Percentiles rank a stretch among this genome's conserved stretches.
Evolutionary conservation across 2,329 filamentous ascomycete species (phyloP).

Genomic region (Trichoderma polysporum): DNA sequence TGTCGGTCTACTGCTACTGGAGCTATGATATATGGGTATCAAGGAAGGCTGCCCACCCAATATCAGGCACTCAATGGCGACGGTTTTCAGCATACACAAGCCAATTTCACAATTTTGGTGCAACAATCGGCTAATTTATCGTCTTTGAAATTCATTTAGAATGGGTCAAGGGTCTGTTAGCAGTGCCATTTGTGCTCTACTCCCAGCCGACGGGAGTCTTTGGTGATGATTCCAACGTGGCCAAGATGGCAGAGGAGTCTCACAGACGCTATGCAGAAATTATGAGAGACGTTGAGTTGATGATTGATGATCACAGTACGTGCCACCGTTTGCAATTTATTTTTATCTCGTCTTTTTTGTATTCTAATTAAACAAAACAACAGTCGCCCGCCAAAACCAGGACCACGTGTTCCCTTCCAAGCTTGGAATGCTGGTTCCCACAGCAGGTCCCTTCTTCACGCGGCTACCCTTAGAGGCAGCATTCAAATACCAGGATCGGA

Average conservation of each 20-base stretch:
- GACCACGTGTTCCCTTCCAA: slow-evolving; percentile 74
- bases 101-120: neutral
- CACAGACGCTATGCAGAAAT: slow-evolving; percentile 92
- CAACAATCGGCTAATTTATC: neutral
- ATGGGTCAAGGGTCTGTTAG: slow-evolving; percentile 95
- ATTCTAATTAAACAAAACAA: slow-evolving; percentile 8
- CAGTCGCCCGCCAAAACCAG: slow-evolving; percentile 69
- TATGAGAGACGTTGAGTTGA: slow-evolving; percentile 85
- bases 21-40: no score
- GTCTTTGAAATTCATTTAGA: slow-evolving; percentile 47
- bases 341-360: neutral
- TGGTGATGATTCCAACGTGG: slow-evolving; percentile 64
- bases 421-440: slow-evolving; percentile 85
- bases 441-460: slow-evolving; percentile 92
- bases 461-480: slow-evolving; percentile 81
- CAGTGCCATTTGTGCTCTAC: slow-evolving; percentile 93
- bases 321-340: neutral
- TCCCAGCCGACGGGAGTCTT: slow-evolving; percentile 90
- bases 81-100: neutral
- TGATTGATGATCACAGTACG: slow-evolving; percentile 88
- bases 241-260: slow-evolving; percentile 74
- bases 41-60: no score
- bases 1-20: neutral
- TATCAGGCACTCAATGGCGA: neutral
- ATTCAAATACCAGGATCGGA: slow-evolving; percentile 85